Base-by-base conservation (phyloP, 2,329 filamentous ascomycete genomes). In the Leptographium galeiforme region DNA sequence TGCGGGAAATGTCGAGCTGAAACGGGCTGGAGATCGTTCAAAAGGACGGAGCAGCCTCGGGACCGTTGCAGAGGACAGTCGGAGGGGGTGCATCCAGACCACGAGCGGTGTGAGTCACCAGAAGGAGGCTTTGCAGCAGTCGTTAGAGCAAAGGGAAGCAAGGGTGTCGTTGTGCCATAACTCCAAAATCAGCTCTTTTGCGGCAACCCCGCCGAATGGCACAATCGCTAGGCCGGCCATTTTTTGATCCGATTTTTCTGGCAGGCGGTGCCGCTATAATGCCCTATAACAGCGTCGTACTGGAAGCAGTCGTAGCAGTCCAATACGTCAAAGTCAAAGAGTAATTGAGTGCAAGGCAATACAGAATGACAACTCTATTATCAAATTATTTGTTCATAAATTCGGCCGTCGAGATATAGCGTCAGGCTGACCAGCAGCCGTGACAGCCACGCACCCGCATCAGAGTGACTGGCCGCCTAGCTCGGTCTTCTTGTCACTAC, bases 391-490 rank as follows among this genome's bases (percentile, higher is more conserved):
- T 25, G 25, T 25, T 25, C 25, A 25, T 25, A 25, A 25, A 25
- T 25, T 25, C 25, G 25, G 25, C 25, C 25, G 25, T 25, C 25
- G 25, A 25, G 25, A 25, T 25, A 25, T 25, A n/a, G 25, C 25
- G 25, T 25, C 25, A 25, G 25, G 19, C 14, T 46, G 38, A 30
- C 53, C 53, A 41, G 53, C 53, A 18, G 41, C 48, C 30, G 32
- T n/a, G 36, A 14, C 18, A 2, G 6, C 14, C 16, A 6, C 2
- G 34, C 6, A 19, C 33, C 11, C 16, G n/a, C 41, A 25, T 58
- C 52, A 63, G 32, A 61, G 60, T 12, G 55, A 56, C 60, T 63
- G 65, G 55, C 72, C 68, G 55, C 67, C 53, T 4, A 57, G 57
- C 8, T 61, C 66, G 39, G 65, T 66, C 52, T 57, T 56, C 53